phyloP scores from a whole-genome alignment of 371 early-diverging fungal genomes.

The Sporodiniella umbellata region DNA sequence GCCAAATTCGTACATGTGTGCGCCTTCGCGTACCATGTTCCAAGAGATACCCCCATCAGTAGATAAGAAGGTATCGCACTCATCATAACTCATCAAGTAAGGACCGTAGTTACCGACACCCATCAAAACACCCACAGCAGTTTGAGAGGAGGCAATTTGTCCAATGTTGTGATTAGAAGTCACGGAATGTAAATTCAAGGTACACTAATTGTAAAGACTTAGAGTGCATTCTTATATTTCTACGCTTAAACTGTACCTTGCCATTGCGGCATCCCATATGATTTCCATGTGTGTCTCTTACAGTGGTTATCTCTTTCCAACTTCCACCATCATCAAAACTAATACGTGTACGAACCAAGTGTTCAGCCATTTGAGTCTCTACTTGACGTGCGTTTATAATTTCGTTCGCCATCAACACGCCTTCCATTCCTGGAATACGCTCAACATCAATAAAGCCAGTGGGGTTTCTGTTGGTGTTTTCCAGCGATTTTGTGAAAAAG shows the following conservation, averaged over 20 bases:
- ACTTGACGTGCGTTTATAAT: conserved; percentile 70
- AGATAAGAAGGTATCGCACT: conserved; percentile 81
- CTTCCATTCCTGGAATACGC: conserved; percentile 78
- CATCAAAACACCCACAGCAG: conserved; percentile 83
- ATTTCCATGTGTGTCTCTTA: conserved; percentile 33
- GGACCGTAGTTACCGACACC: conserved; percentile 91
- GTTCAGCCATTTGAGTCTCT: conserved; percentile 37
- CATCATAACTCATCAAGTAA: conserved; percentile 61
- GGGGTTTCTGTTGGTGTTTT: conserved; percentile 74
- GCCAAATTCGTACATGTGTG: conserved; percentile 88
- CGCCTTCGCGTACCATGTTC: conserved; percentile 72
- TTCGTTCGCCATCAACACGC: conserved; percentile 81
- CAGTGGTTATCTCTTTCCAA: conserved; percentile 62
- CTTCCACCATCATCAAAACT: conserved; percentile 87
- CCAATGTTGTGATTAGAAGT: conserved; percentile 66
- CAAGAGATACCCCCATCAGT: conserved; percentile 87
- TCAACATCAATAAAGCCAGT: conserved; percentile 88
- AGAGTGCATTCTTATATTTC: neutral
- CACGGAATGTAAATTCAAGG: conserved; percentile 87
- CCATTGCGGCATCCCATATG: conserved; percentile 34
- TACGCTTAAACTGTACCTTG: conserved; percentile 17
- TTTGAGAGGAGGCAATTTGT: conserved; percentile 65
- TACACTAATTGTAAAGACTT: conserved; percentile 49
- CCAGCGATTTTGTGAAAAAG: conserved; percentile 74
- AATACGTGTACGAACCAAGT: conserved; percentile 74